Percentiles rank a stretch among this genome's conserved stretches.
Conservation (phyloP, 768 basidiomycete genomes). For the Boletales sp. region DNA sequence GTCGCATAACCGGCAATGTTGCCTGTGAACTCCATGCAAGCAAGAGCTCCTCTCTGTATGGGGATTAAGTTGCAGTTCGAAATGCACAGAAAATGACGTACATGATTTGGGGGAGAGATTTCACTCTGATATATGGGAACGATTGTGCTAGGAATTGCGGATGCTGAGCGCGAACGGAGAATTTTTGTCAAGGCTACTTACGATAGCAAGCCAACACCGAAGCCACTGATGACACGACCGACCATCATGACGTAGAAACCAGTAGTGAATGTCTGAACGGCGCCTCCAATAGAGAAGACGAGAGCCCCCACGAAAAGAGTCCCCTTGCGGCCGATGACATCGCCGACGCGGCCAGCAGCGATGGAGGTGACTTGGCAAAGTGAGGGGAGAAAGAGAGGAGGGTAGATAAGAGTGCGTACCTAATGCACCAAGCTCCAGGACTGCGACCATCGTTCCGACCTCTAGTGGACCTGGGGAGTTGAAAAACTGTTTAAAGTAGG, state of each 20-base stretch:
- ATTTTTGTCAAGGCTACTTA: constrained; percentile 35
- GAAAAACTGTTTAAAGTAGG: constrained; percentile 81
- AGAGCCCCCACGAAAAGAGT: constrained; percentile 81
- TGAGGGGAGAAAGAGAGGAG: background rate
- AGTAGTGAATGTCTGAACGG: constrained; percentile 76
- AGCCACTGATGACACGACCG: constrained; percentile 80
- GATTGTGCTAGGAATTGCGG: constrained; percentile 59
- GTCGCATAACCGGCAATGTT: constrained; percentile 89
- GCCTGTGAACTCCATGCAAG: constrained; percentile 94
- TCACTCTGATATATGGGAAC: constrained; percentile 95
- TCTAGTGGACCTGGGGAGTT: constrained; percentile 68
- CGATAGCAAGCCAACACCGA: constrained; percentile 89
- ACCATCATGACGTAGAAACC: constrained; percentile 81
- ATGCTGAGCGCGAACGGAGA: constrained; percentile 2
- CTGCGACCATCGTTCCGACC: constrained; percentile 94
- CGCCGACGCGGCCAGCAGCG: constrained; percentile 85
- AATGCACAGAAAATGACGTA: constrained; percentile 30
- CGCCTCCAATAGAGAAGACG: constrained; percentile 84
- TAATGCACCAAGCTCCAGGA: constrained; percentile 89
- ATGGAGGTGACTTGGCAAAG: constrained; percentile 70
- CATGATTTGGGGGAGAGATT: constrained; percentile 90
- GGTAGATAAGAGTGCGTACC: constrained; percentile 42
- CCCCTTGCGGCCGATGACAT: constrained; percentile 78
- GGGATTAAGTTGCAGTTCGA: constrained; percentile 1
- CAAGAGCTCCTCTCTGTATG: constrained; percentile 77